Base-by-base conservation (phyloP, 1,139 yeast species). In the Trichomonascaceae sp. region DNA sequence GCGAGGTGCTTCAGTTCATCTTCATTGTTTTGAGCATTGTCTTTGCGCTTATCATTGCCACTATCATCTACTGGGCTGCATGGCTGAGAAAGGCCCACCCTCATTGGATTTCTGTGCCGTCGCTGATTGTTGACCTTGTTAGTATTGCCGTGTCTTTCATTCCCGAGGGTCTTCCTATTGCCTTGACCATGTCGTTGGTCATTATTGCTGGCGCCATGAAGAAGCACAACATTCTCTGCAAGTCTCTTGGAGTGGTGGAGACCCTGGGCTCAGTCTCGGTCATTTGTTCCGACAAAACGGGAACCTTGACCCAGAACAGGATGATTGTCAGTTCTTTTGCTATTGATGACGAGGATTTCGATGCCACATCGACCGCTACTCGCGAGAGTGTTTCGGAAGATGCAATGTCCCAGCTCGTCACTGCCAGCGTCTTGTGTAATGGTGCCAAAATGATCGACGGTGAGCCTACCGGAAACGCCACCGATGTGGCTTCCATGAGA, bases 211-310 rank as follows among this genome's bases (percentile, higher is more conserved):
- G 56, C 36, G 64, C 57, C 8, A 67, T 69, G 74, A 65, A 58
- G 27, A 49, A 57, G 28, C 59, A 61, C 41, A 52, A 64, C 40
- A 67, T 68, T 16, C 56, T 69, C 43, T 67, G 68, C 26, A 60
- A 70, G 41, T 59, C 64, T 51, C 64, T 84, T 41, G 92, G 94
- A 9, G 75, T 85, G 49, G 94, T 84, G 22, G 74, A 69, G 43
- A 69, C 74, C 15, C 52, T 69, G 34, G 74, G 74, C 17, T 66
- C 70, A 15, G 67, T 68, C 32, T 61, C 64, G 36, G 70, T 68
- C 37, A 54, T 68, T 35, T 68, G 73, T 44, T 67, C 71, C 2
- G 74, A 69, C 48, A 69, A 69, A 43, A 69, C 74, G 6, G 74
- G 74, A 29, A 69, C 74, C 5, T 56, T 69, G 40, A 69, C 74